These are phyloP conservation scores for Pestalotiopsis sp. DNA, from an alignment of 2,329 filamentous ascomycete genomes.

Conservation along the genomic window DNA sequence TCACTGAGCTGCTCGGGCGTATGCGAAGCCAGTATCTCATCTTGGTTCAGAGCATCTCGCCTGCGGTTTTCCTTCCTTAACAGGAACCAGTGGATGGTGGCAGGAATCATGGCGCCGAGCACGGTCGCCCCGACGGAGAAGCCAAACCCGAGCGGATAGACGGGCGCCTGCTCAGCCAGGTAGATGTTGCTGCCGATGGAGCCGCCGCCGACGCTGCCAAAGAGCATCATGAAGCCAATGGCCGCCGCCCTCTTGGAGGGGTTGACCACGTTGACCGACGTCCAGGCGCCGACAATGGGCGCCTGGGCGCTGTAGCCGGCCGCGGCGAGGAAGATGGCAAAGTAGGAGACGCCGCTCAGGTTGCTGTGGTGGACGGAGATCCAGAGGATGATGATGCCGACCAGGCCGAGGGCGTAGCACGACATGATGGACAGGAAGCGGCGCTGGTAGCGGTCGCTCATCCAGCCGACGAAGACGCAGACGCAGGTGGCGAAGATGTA, in stretches of 20 bases:
- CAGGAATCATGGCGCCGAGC: slow-evolving; percentile 19
- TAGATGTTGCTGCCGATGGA: slow-evolving; percentile 25
- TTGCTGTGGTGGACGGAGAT: slow-evolving; percentile 21
- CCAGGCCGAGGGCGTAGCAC: slow-evolving; percentile 22
- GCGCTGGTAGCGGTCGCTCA: slow-evolving; percentile 45
- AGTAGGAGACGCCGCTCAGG: slow-evolving; percentile 23
- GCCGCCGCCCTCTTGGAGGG: slow-evolving; percentile 14
- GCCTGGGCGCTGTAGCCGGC: slow-evolving; percentile 22
- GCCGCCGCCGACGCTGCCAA: slow-evolving; percentile 18
- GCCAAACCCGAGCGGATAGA: slow-evolving; percentile 22
- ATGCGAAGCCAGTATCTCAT: slow-evolving; percentile 13
- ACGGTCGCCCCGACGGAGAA: slow-evolving; percentile 21
- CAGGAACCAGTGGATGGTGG: slow-evolving; percentile 18
- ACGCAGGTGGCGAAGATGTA: slow-evolving; percentile 32
- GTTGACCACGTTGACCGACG: slow-evolving; percentile 1
- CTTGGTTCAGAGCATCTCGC: slow-evolving; percentile 14
- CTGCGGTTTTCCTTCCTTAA: slow-evolving; percentile 16
- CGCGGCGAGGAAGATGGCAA: slow-evolving; percentile 26
- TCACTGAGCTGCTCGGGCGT: slow-evolving; percentile 15
- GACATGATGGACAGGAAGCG: slow-evolving; percentile 21
- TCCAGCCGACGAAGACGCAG: slow-evolving; percentile 33
- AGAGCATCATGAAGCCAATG: slow-evolving; percentile 23
- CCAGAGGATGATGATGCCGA: slow-evolving; percentile 24
- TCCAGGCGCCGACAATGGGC: slow-evolving; percentile 20
- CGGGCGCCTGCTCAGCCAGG: slow-evolving; percentile 22